Evolutionary conservation across 2,329 filamentous ascomycete genomes (phyloP).

Genomic region (Onygena corvina): DNA sequence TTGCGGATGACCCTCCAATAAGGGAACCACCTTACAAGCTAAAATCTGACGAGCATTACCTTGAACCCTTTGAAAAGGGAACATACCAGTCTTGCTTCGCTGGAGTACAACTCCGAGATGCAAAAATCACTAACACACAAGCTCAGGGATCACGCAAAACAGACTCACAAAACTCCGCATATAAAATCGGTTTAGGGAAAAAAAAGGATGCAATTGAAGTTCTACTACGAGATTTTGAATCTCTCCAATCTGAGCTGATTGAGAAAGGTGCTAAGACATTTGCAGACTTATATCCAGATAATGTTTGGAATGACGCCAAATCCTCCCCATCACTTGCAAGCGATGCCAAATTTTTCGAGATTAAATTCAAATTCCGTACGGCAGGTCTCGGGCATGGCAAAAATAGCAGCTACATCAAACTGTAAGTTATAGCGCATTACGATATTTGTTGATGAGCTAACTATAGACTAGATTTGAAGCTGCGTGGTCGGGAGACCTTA

Average conservation of each 20-base stretch:
- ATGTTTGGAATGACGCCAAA: background rate
- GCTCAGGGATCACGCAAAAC: background rate
- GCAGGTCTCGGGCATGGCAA: background rate
- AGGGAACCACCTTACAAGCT: background rate
- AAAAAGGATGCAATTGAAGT: background rate
- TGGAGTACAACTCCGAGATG: background rate
- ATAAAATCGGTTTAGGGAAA: background rate
- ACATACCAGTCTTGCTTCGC: background rate
- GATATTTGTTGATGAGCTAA: background rate
- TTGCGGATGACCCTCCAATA: background rate
- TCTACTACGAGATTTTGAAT: slow-evolving; percentile 16
- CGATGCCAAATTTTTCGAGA: background rate
- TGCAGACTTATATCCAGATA: slow-evolving; percentile 42
- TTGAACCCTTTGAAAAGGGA: background rate
- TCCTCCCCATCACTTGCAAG: background rate
- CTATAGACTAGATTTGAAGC: slow-evolving; percentile 41
- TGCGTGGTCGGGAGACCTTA: slow-evolving; percentile 53
- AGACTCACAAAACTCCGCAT: background rate
- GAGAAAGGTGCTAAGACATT: slow-evolving; percentile 55
- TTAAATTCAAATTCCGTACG: slow-evolving; percentile 1
- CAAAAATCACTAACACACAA: background rate
- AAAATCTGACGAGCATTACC: slow-evolving; percentile 9
- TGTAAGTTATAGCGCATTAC: background rate
- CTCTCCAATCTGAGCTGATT: slow-evolving; percentile 44
- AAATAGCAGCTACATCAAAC: slow-evolving; percentile 2